Percentiles rank a stretch among this genome's conserved stretches.
Evolutionary conservation across 1,139 yeast species (phyloP).

Genomic region (Nadsonia commutata): DNA sequence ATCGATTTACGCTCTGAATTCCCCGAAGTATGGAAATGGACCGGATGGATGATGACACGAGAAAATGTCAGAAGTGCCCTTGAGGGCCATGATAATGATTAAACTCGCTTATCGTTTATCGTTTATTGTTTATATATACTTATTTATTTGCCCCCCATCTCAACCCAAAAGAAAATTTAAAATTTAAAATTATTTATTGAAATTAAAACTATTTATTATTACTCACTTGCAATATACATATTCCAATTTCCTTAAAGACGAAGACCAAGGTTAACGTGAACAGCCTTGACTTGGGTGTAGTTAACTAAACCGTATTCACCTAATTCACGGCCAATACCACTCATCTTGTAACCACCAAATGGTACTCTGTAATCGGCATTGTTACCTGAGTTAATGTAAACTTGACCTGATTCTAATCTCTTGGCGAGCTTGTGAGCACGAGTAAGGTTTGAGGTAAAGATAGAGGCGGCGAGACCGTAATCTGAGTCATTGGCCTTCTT

Average conservation of each 20-base stretch:
- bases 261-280: slow-evolving; percentile 34
- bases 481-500: slow-evolving; percentile 54
- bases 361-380: slow-evolving; percentile 67
- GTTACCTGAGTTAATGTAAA: slow-evolving; percentile 72
- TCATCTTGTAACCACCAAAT: slow-evolving; percentile 70
- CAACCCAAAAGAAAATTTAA: too few species aligned
- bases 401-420: slow-evolving; percentile 58
- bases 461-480: slow-evolving; percentile 75
- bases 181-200: too few species aligned
- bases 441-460: slow-evolving; percentile 48
- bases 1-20: slow-evolving; percentile 75
- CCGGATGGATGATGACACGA: slow-evolving; percentile 27
- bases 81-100: slow-evolving; percentile 17
- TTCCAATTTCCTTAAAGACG: not conserved
- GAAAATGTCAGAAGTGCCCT: slow-evolving; percentile 24
- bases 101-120: too few species aligned
- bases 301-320: slow-evolving; percentile 69
- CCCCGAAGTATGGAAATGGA: slow-evolving; percentile 95
- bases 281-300: slow-evolving; percentile 70
- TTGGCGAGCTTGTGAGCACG: slow-evolving; percentile 47
- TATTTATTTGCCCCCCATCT: too few species aligned
- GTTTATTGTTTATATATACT: too few species aligned
- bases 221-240: too few species aligned
- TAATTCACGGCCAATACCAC: slow-evolving; percentile 80
- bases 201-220: too few species aligned